Base-by-base conservation (phyloP, 768 basidiomycete species). In the Kwoniella mangroviensis region DNA sequence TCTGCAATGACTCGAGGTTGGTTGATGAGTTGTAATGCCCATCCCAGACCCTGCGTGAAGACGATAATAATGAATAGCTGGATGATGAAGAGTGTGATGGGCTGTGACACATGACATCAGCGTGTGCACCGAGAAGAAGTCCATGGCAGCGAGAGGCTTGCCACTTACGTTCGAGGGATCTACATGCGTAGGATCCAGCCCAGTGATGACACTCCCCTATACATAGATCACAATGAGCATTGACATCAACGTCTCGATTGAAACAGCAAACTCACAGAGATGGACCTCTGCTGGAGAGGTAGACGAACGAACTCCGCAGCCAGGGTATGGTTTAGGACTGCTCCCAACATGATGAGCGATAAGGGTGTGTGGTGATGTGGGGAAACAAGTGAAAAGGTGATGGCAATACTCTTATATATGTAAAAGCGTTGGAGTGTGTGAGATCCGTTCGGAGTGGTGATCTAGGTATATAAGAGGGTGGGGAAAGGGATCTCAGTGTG, bases 1-100 rank as follows among this genome's bases (percentile, higher is more conserved):
- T 98, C 95, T 52, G 94, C 89, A 63, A 97, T 93, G 69, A 98
- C 95, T n/a, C 90, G 86, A 1, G 96, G 96, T 77, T 98, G 95
- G 42, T 88, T 89, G 43, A 96, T 88, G 65, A 86, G 89, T 9
- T 85, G 82, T 22, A 97, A 85, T 61, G 87, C 67, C 21, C 91
- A 82, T 0, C 88, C 86, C 11, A 98, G 88, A 5, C 91, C 68
- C 78, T 94, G 92, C 45, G 89, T 89, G 86, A 94, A 89, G 42
- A 83, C 84, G 67, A 97, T 86, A 84, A 98, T 94, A 73, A 98
- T 88, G 59, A 90, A 90, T 89, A 82, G 52, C 41, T 75, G 82
- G 60, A 83, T 78, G 73, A 82, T 82, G 79, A 83, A 82, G 22
- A 84, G 78, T 19, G 79, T 77, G 74, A 81, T 79, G 28, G 78